A percentile compares a stretch with the other conserved stretches of the same genome.
phyloP scores from a whole-genome alignment of 108 stramenopile genomes.

The Bacterosira constricta region DNA sequence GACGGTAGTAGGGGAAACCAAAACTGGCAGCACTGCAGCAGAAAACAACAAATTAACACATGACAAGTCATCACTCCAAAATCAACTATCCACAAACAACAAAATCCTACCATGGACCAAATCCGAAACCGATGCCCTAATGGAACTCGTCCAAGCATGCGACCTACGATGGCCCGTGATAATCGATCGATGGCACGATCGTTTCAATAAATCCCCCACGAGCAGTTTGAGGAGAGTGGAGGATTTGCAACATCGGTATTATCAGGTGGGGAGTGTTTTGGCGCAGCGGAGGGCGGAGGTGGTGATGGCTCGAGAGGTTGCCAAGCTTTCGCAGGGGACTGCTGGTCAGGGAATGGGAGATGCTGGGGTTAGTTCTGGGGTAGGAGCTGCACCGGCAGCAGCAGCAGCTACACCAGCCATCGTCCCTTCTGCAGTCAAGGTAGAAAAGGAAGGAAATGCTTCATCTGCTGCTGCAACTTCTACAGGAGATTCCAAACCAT shows the following conservation, averaged over 20 bases:
- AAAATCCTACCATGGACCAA: constrained; percentile 73
- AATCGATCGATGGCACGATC: constrained; percentile 73
- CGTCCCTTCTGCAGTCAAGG: constrained; percentile 2
- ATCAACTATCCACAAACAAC: background rate
- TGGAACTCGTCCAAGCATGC: constrained; percentile 73
- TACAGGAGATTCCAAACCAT: constrained; percentile 3
- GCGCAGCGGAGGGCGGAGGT: constrained; percentile 43
- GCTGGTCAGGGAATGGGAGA: too few relatives aligned
- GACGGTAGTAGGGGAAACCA: background rate
- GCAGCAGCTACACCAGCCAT: background rate
- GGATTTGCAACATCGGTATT: constrained; percentile 92
- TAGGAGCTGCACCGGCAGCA: background rate
- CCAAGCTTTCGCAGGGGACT: constrained; percentile 42
- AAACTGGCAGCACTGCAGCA: background rate
- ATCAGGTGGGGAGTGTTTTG: constrained; percentile 76
- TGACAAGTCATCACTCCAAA: background rate
- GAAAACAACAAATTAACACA: constrained; percentile 7
- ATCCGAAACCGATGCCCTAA: constrained; percentile 89
- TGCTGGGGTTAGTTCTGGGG: too few relatives aligned
- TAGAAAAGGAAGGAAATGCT: background rate
- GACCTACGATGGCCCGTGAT: constrained; percentile 97
- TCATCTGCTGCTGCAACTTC: background rate
- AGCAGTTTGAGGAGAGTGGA: constrained; percentile 63
- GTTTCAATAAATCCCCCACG: constrained; percentile 19
- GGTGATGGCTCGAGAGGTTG: constrained; percentile 43